Evolutionary conservation across 805 yeast species (phyloP), one percentile per base, ranked within the genome.

Genomic region (Candida vartiovaarae): DNA sequence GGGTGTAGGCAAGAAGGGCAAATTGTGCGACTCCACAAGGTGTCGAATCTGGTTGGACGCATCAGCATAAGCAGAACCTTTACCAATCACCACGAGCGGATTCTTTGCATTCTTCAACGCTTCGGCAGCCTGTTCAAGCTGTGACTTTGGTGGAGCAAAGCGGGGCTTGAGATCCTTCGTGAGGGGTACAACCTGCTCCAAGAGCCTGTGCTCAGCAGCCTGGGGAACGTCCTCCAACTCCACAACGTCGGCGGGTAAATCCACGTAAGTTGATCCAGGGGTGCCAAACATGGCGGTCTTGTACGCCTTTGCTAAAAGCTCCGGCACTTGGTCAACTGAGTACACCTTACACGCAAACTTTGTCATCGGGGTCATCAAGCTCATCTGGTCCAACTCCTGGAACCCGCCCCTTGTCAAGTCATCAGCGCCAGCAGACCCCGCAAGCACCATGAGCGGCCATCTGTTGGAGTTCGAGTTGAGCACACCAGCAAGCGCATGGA

Each of bases 1-100:
- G 3, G 90, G 88, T 0, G 89, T 82, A 8, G 89, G 86, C 39
- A 82, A 54, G 51, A 82, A 82, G 1, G 83, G 76, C 2, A 82
- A 40, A 8, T 64, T 53, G 41, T 76, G 73, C 1, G 42, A 32
- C 5, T 56, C 41, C 20, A 82, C 68, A 40, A 82, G 67, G 0
- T 50, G 34, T 2, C 73, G 59, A 7, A 82, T 46, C 3, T 58
- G 55, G 1, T 30, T 37, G 6, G 74, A 71, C 0, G 77, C 72
- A 32, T 60, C 59, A 2, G 67, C 64, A 45, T 73, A 68, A 0
- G 82, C 74, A 3, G 82, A 74, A 3, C 88, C 88, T 60, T 82
- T 82, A 4, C 90, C 90, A 8, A 83, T 55, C 6, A 82, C 68
- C 10, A 82, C 62, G 34, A 83, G 61, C 1, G 87, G 82, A 9